Percentiles rank a stretch among this genome's conserved stretches.
Conservation (phyloP, 2,329 filamentous ascomycete species). For the Colletotrichum truncatum region DNA sequence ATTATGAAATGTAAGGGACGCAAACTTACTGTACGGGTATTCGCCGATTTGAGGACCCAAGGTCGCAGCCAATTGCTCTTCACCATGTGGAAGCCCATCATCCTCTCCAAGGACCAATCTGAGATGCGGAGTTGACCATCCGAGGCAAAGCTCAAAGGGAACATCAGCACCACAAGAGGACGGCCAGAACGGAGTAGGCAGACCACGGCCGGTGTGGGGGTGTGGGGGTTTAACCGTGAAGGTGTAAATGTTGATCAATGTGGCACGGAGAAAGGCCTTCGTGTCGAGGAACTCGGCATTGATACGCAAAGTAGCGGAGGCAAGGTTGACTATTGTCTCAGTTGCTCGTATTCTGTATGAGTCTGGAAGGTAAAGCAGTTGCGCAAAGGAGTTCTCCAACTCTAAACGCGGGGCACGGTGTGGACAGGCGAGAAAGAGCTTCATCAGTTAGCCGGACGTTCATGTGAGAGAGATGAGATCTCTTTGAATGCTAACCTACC, state of each 20-base stretch:
- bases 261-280: neutral
- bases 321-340: neutral
- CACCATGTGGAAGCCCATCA: too few relatives aligned
- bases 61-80: too few relatives aligned
- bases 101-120: too few relatives aligned
- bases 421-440: constrained; percentile 8
- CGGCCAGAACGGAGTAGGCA: too few relatives aligned
- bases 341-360: neutral
- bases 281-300: constrained; percentile 19
- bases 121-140: too few relatives aligned
- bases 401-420: neutral
- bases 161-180: too few relatives aligned
- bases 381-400: neutral
- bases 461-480: neutral
- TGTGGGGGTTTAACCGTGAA: too few relatives aligned
- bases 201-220: too few relatives aligned
- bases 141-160: too few relatives aligned
- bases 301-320: neutral
- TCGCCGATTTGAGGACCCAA: too few relatives aligned
- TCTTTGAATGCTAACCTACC: neutral
- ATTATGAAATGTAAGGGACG: too few relatives aligned
- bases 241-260: constrained; percentile 1
- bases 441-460: neutral
- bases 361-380: neutral
- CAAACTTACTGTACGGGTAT: too few relatives aligned